Percentiles rank a stretch among this genome's conserved stretches.
Evolutionary conservation across 345 rosid genomes (phyloP).

Genomic region (Trapa incisa): DNA sequence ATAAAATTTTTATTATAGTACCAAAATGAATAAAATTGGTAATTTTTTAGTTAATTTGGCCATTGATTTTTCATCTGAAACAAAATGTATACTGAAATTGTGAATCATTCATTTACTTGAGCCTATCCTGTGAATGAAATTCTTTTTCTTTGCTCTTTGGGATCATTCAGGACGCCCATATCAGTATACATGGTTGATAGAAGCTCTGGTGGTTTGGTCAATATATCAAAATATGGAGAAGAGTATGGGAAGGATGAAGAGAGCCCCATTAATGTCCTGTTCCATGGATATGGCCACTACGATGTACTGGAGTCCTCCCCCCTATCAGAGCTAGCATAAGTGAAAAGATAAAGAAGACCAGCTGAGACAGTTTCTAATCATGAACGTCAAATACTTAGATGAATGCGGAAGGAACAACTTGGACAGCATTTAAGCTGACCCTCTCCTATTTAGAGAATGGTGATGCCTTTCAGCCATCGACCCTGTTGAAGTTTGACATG

Average conservation of each 20-base stretch:
- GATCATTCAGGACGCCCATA: constrained; percentile 30
- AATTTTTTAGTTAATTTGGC: too few species aligned
- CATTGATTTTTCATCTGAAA: too few species aligned
- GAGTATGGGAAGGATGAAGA: constrained; percentile 36
- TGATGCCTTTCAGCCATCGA: not conserved
- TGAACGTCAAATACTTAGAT: not conserved
- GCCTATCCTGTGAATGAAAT: not conserved
- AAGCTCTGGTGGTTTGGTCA: constrained; percentile 34
- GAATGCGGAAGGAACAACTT: not conserved
- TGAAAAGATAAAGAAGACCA: constrained; percentile 17
- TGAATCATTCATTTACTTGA: too few species aligned
- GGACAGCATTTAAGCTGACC: not conserved
- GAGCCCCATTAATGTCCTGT: constrained; percentile 45
- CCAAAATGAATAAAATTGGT: too few species aligned
- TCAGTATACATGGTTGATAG: constrained; percentile 49
- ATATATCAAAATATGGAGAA: constrained; percentile 51
- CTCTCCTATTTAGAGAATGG: not conserved
- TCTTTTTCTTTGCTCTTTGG: not conserved
- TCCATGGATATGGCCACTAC: constrained; percentile 72
- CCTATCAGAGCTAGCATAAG: constrained; percentile 12
- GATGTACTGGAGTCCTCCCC: constrained; percentile 40
- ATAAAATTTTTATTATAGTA: too few species aligned
- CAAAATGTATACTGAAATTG: too few species aligned
- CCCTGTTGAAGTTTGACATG: not conserved
- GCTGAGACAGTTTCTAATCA: not conserved